Base-by-base conservation (phyloP, 1,139 yeast genomes). In the Pichia sp. region DNA sequence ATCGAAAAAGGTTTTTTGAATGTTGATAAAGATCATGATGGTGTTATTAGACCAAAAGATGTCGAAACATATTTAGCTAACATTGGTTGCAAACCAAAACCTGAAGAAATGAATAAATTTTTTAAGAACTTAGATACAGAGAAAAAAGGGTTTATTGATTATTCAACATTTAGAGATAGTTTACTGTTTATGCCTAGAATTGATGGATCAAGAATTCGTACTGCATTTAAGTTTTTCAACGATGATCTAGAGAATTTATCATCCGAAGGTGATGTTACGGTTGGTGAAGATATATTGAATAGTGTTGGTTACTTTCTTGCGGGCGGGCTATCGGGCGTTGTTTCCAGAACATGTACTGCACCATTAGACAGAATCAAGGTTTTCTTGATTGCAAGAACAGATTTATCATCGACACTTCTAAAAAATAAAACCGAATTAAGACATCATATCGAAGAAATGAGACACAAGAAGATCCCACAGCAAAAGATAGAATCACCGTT, bases 271-370 rank as follows among this genome's bases (percentile, higher is more conserved):
- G 97, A 90, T 67, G 89, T 89, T 50, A 82, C 95, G 0, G 73
- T 89, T 39, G 82, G 85, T 41, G 82, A 80, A 61, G 96, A 87
- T 55, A 77, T 86, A 47, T 69, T 87, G 41, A 82, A 83, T 61
- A 95, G 97, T 30, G 74, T 88, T 55, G 97, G 97, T 0, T 92
- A 80, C 63, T 92, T 92, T 61, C 67, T 89, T 34, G 96, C 97
- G 1, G 98, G 98, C 34, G 98, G 98, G 0, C 67, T 90, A 30
- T 86, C 97, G 0, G 98, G 98, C 2, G 98, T 92, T 7, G 85
- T 92, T 5, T 88, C 97, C n/a, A 79, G 98, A 68, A 89, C 97
- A 0, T 85, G 95, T 59, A 92, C 98, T 0, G 98, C 98, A 0
- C 98, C 98, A 13, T 87, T 92, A 59, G 98, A 92, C 65, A 76